Base-by-base conservation (phyloP, 2,329 filamentous ascomycete species). In the Helminthosporium solani region DNA sequence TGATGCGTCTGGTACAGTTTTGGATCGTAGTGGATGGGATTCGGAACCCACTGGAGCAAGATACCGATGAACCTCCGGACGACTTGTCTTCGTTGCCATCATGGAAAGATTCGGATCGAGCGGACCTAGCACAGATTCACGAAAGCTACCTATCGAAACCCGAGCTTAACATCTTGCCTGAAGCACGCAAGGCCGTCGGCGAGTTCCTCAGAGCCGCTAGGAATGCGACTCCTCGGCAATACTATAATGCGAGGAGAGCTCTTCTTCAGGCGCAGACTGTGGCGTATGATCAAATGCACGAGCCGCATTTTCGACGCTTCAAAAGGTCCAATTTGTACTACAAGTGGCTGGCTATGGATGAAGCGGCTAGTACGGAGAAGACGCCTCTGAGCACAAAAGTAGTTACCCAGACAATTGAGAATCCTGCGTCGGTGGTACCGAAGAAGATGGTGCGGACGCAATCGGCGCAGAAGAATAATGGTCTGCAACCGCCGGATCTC, bases 11-110 rank as follows among this genome's bases (percentile, higher is more conserved):
- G 37, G 91, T 99, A 5, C 94, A 99, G 63, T 99, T 97, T 70
- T 99, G 92, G 90, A 85, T 99, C 33, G 94, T 97, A 2, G 94
- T 97, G 5, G 94, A 99, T 71, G 92, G 94, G 0, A 90, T 97
- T 58, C 87, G 95, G 33, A 96, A 95, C 58, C 95, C 94, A 0
- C 75, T 99, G 2, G 94, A 99, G 70, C 88, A 92, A 54, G 86
- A 88, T 60, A 85, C 86, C 28, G 85, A 85, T 16, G 88, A 94
- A 49, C 73, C 83, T 21, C 77, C 82, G 27, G 75, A 85, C 40
- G 81, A 86, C 2, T 74, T 56, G 21, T 57, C 60, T 7, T 49
- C 62, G 2, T 50, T 66, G 11, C 76, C 80, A 2, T 80, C 83
- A 41, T 96, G 90, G 88, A 87, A 84, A 1, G 83, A 91, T 21